Evolutionary conservation across 495 filamentous ascomycete genomes (phyloP).

Genomic region (Penicillium pulvis): DNA sequence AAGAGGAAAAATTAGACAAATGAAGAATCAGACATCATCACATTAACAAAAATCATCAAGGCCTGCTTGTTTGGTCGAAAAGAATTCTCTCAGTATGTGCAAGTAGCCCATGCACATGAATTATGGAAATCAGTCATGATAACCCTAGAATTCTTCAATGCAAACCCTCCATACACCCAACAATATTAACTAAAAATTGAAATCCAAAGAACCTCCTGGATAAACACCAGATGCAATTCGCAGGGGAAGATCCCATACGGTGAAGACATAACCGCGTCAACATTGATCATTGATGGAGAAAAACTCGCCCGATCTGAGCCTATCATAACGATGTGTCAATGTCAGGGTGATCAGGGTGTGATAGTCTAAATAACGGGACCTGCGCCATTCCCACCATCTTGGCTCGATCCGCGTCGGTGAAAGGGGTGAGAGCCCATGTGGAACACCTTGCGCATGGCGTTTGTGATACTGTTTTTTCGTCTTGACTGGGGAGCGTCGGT

Average conservation of each 20-base stretch:
- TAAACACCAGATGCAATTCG: slow-evolving; percentile 6
- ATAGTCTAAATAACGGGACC: slow-evolving; percentile 13
- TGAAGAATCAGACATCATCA: slow-evolving; percentile 3
- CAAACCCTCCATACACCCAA: slow-evolving; percentile 7
- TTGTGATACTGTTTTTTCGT: slow-evolving; percentile 43
- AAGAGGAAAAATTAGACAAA: not conserved
- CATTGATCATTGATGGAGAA: slow-evolving; percentile 8
- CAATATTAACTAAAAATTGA: slow-evolving; percentile 9
- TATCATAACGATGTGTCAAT: not conserved
- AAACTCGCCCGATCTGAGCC: slow-evolving; percentile 8
- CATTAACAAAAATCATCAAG: slow-evolving; percentile 13
- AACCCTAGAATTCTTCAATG: not conserved
- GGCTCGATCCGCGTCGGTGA: slow-evolving; percentile 43
- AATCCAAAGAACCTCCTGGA: not conserved
- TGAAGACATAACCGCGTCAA: not conserved
- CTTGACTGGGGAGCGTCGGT: slow-evolving; percentile 27
- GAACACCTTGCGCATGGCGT: slow-evolving; percentile 48
- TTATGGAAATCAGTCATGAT: slow-evolving; percentile 7
- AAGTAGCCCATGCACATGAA: slow-evolving; percentile 11
- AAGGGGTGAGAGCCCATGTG: slow-evolving; percentile 38
- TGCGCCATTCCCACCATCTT: slow-evolving; percentile 22
- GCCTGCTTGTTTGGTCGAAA: slow-evolving; percentile 16
- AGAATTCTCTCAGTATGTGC: slow-evolving; percentile 1
- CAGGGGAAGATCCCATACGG: not conserved
- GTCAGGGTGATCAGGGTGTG: not conserved